phyloP scores from a whole-genome alignment of 805 yeast genomes.

The Metahyphopichia silvanorum region DNA sequence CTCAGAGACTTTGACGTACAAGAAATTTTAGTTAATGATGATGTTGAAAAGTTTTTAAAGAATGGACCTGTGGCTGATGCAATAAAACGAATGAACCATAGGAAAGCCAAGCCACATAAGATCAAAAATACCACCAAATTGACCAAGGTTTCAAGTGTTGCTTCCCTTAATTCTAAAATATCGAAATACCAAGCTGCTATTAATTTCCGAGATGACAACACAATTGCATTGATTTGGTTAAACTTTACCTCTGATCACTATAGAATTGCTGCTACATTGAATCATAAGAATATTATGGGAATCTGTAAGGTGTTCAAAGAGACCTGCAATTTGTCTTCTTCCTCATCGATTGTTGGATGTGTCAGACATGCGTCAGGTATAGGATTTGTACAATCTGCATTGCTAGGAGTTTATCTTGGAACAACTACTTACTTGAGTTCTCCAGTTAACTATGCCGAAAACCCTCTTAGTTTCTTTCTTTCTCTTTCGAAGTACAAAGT shows the following conservation, averaged over 20 bases:
- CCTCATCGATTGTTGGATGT: constrained; percentile 76
- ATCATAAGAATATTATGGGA: constrained; percentile 64
- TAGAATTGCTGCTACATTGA: constrained; percentile 53
- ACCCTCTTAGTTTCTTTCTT: constrained; percentile 68
- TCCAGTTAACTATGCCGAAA: constrained; percentile 70
- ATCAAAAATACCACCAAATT: constrained; percentile 67
- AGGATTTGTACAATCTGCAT: constrained; percentile 83
- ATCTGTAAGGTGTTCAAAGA: constrained; percentile 88
- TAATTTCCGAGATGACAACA: constrained; percentile 36
- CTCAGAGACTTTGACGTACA: constrained; percentile 68
- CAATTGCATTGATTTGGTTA: constrained; percentile 62
- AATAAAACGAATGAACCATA: constrained; percentile 45
- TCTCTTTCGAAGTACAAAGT: constrained; percentile 74
- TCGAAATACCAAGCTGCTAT: constrained; percentile 39
- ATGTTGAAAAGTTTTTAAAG: constrained; percentile 66
- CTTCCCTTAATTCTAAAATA: constrained; percentile 42
- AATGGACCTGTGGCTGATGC: constrained; percentile 61
- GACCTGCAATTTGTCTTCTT: constrained; percentile 77
- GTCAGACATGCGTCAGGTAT: constrained; percentile 81
- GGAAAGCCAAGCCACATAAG: constrained; percentile 41
- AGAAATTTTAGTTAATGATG: constrained; percentile 74
- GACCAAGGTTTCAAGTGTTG: constrained; percentile 35
- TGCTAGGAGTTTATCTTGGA: constrained; percentile 84
- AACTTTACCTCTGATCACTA: constrained; percentile 71
- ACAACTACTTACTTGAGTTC: constrained; percentile 79